phyloP scores from a whole-genome alignment of 2,329 filamentous ascomycete species.

The Chrysosporium queenslandicum region DNA sequence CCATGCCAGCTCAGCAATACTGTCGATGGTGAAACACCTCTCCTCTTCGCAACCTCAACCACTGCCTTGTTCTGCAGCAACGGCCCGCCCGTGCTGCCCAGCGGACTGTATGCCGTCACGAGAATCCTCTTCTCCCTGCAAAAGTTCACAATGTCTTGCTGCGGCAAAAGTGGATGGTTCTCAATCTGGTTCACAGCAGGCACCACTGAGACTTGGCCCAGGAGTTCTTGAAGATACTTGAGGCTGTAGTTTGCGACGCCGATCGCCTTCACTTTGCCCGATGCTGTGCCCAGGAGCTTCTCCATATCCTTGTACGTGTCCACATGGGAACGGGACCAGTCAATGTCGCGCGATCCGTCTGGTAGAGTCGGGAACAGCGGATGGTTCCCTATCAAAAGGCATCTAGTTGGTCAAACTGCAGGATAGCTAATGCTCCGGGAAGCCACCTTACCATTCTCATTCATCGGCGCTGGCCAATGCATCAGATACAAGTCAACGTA shows the following conservation, averaged over 20 bases:
- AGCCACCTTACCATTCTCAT: conserved; percentile 58
- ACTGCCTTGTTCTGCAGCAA: conserved; percentile 35
- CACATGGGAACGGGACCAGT: conserved; percentile 58
- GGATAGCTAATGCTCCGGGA: too few species aligned
- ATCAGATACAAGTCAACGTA: conserved; percentile 75
- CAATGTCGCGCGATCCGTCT: conserved; percentile 65
- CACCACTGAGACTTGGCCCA: conserved; percentile 48
- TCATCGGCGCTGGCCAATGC: conserved; percentile 71
- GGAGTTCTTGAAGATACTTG: conserved; percentile 45
- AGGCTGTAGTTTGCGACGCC: conserved; percentile 52
- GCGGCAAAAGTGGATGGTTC: conserved; percentile 60
- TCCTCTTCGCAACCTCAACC: conserved; percentile 34
- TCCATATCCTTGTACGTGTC: conserved; percentile 68
- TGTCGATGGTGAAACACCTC: conserved; percentile 30
- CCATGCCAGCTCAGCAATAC: conserved; percentile 39
- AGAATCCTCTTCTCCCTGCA: conserved; percentile 43
- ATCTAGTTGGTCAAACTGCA: not conserved
- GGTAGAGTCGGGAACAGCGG: conserved; percentile 57
- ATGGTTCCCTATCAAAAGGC: conserved; percentile 25
- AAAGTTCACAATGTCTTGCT: conserved; percentile 44
- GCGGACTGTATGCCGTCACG: conserved; percentile 42
- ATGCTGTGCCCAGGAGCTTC: conserved; percentile 37
- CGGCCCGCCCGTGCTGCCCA: conserved; percentile 36
- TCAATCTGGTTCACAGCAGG: conserved; percentile 75
- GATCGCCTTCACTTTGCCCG: conserved; percentile 48